These are phyloP conservation scores for Firmiana major DNA, from an alignment of 345 rosid species.

Conservation along the genomic window DNA sequence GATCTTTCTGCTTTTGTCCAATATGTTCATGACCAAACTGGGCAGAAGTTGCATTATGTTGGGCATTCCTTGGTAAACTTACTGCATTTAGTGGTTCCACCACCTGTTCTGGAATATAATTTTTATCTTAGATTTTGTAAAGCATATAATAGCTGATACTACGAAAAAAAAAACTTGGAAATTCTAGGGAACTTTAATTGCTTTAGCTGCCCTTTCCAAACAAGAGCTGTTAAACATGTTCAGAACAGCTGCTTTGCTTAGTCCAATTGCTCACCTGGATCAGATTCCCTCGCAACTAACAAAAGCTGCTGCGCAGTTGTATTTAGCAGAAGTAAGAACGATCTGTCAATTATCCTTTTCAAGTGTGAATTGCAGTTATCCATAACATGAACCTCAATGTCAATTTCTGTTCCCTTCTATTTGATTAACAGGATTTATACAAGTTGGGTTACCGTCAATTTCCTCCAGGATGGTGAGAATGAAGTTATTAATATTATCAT, in stretches of 20 bases:
- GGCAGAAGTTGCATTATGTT: slow-evolving; percentile 47
- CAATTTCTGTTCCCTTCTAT: background rate
- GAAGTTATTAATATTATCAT: background rate
- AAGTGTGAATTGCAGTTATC: background rate
- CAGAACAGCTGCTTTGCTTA: slow-evolving; percentile 49
- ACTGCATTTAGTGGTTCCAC: slow-evolving; percentile 16
- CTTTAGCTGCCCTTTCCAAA: slow-evolving; percentile 48
- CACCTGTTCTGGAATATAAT: background rate
- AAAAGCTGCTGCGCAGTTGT: slow-evolving; percentile 30
- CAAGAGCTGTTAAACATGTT: slow-evolving; percentile 30
- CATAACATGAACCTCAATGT: background rate
- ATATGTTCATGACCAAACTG: slow-evolving; percentile 34
- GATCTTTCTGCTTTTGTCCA: slow-evolving; percentile 48
- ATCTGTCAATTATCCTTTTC: background rate
- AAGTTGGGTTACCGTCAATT: slow-evolving; percentile 35
- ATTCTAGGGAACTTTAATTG: slow-evolving; percentile 46
- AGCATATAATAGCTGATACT: background rate
- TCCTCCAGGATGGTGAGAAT: slow-evolving; percentile 38
- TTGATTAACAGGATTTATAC: slow-evolving; percentile 32
- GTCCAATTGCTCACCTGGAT: slow-evolving; percentile 45
- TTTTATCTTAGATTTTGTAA: background rate
- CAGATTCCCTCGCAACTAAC: slow-evolving; percentile 36
- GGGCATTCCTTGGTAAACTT: slow-evolving; percentile 47
- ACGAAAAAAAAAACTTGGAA: background rate
- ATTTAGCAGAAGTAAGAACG: slow-evolving; percentile 36